These are phyloP conservation scores for Monarda citriodora DNA, from an alignment of 305 asterid genomes.

Conservation along the genomic window DNA sequence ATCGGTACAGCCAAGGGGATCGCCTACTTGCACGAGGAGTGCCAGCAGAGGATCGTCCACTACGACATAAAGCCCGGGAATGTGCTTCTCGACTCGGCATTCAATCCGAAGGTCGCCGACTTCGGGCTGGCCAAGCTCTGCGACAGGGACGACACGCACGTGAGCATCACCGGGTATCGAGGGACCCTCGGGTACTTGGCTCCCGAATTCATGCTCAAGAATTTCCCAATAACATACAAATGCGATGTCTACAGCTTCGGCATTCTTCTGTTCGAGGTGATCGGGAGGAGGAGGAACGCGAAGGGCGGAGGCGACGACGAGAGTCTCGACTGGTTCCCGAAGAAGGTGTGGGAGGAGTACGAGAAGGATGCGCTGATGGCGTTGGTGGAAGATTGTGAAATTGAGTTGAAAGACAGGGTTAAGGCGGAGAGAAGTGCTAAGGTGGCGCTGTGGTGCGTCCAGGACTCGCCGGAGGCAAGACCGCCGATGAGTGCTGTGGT, in stretches of 20 bases:
- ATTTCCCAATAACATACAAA: constrained; percentile 35
- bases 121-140: constrained; percentile 47
- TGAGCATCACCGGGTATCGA: constrained; percentile 31
- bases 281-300: constrained; percentile 41
- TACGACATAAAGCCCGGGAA: constrained; percentile 46
- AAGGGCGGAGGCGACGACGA: constrained; percentile 8
- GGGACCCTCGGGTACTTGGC: constrained; percentile 50
- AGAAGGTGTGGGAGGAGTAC: constrained; percentile 37
- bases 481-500: constrained; percentile 50
- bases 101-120: constrained; percentile 42
- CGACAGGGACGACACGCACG: constrained; percentile 34
- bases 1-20: constrained; percentile 50
- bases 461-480: constrained; percentile 38
- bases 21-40: constrained; percentile 45
- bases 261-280: constrained; percentile 36
- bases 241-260: constrained; percentile 52
- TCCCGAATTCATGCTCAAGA: constrained; percentile 39
- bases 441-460: constrained; percentile 47
- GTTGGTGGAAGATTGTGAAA: constrained; percentile 20
- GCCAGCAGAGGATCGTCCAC: constrained; percentile 39
- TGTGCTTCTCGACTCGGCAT: constrained; percentile 34
- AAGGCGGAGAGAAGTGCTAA: constrained; percentile 31
- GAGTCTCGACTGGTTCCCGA: constrained; percentile 42
- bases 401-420: constrained; percentile 29
- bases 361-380: constrained; percentile 29